Evolutionary conservation across 2,329 filamentous ascomycete species (phyloP).

Genomic region (Cadophora malorum): DNA sequence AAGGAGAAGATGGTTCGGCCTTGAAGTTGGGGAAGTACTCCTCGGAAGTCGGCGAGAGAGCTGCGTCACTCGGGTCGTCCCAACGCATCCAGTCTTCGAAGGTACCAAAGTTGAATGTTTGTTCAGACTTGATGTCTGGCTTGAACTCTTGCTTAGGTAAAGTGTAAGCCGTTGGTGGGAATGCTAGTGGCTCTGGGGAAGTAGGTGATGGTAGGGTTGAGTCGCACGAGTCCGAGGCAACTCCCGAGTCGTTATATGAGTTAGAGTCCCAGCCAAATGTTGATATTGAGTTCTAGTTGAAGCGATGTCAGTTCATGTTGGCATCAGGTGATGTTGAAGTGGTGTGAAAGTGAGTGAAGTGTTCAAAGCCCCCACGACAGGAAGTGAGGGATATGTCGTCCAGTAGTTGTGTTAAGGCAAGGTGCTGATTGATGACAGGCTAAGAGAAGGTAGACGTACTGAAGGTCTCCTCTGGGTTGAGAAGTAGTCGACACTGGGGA

Average conservation of each 20-base stretch:
- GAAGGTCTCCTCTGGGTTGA: conserved; percentile 25
- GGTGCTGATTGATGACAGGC: not conserved
- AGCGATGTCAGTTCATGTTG: conserved; percentile 23
- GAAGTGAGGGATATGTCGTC: conserved; percentile 3
- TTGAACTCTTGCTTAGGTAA: conserved; percentile 33
- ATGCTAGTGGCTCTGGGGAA: conserved; percentile 33
- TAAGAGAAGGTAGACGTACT: conserved; percentile 22
- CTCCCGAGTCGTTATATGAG: conserved; percentile 32
- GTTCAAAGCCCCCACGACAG: conserved; percentile 3
- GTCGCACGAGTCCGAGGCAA: conserved; percentile 40
- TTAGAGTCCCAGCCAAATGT: conserved; percentile 37
- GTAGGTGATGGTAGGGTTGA: conserved; percentile 41
- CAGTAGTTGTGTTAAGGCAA: not conserved
- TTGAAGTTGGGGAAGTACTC: conserved; percentile 43
- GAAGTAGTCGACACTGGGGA: conserved; percentile 24
- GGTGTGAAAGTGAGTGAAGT: conserved; percentile 19
- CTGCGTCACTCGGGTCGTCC: conserved; percentile 42
- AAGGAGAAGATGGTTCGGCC: conserved; percentile 39
- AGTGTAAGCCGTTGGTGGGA: conserved; percentile 30
- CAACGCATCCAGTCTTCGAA: conserved; percentile 45
- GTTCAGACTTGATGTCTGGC: conserved; percentile 33
- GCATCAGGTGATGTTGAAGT: conserved; percentile 27
- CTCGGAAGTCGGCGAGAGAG: conserved; percentile 39
- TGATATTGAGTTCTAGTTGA: conserved; percentile 29
- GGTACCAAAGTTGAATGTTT: conserved; percentile 39